These are phyloP conservation scores for Westerdykella sp. DNA, from an alignment of 2,329 filamentous ascomycete genomes.

Conservation along the genomic window DNA sequence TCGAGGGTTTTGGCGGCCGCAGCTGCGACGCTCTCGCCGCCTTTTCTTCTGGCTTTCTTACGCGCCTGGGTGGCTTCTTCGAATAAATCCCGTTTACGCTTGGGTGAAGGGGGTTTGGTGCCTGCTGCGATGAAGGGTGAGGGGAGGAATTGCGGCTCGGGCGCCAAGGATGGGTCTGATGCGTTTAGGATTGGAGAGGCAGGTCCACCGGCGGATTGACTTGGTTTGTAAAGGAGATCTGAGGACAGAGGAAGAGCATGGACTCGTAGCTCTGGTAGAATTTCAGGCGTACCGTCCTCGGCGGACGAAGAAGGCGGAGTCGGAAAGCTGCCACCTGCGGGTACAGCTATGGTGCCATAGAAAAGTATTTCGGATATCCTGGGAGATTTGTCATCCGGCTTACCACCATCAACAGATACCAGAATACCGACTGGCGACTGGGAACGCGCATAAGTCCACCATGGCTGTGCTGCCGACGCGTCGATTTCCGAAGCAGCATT, in stretches of 20 bases:
- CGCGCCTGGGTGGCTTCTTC: conserved; percentile 43
- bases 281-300: conserved; percentile 7
- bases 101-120: conserved; percentile 26
- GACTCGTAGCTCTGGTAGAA: conserved; percentile 26
- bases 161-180: conserved; percentile 11
- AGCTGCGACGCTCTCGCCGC: conserved; percentile 40
- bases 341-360: conserved; percentile 34
- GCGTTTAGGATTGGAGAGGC: conserved; percentile 5
- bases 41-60: conserved; percentile 38
- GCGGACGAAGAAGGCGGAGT: conserved; percentile 33
- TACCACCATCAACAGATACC: conserved; percentile 18
- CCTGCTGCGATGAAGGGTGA: too few species aligned
- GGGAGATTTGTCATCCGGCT: conserved; percentile 3
- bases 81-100: conserved; percentile 43
- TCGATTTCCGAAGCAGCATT: conserved; percentile 6
- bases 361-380: conserved; percentile 42
- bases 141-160: conserved; percentile 32
- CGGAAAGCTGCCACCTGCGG: conserved; percentile 13
- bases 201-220: conserved; percentile 4
- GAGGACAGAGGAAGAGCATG: conserved; percentile 43
- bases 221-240: conserved; percentile 26
- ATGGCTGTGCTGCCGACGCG: conserved; percentile 12
- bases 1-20: conserved; percentile 34
- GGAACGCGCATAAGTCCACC: conserved; percentile 34
- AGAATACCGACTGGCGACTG: conserved; percentile 40